Base-by-base conservation (phyloP, 2,329 filamentous ascomycete genomes). In the Colletotrichum sp. region DNA sequence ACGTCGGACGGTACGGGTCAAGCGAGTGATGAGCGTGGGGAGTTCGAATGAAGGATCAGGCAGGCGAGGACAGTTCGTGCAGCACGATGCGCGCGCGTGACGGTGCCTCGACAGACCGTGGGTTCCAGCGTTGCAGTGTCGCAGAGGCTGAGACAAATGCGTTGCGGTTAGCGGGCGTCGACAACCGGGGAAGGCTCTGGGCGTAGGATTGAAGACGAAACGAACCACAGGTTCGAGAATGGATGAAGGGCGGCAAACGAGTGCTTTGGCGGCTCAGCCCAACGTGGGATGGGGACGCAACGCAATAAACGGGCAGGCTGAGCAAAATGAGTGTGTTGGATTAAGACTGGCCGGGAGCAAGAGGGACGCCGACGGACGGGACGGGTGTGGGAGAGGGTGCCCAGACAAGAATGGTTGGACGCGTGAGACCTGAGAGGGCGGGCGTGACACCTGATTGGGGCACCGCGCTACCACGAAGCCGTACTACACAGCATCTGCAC, bases 361-460 rank as follows among this genome's bases (percentile, higher is more conserved):
- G 55, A 62, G 58, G 43, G 34, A 55, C 22, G 18, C 43, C n/a
- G 58, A 64, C 22, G 36, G 60, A 39, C 30, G 43, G 27, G 27
- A 74, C 56, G 25, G 34, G 48, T 34, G 62, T 34, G 62, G 60
- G 64, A 69, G 62, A 56, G 34, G n/a, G 43, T 52, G 43, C 43
- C n/a, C 43, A 25, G 70, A 15, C 58, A 28, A 32, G 36, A 70
- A 64, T 36, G 43, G 70, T 58, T 30, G 73, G 48, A 64, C 65
- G 65, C 10, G 48, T 65, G 65, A 74, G 66, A 66, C 43, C 22
- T 70, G 71, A 30, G 27, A 75, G n/a, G n/a, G 65, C 58, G 30
- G 56, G 28, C 8, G 70, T 48, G 32, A 55, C 18, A 34, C 68
- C 8, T 71, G 36, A 76, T 66, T 76, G 74, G 71, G 71, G 71